Base-by-base conservation (phyloP, 805 yeast genomes). In the Candida caryicola region DNA sequence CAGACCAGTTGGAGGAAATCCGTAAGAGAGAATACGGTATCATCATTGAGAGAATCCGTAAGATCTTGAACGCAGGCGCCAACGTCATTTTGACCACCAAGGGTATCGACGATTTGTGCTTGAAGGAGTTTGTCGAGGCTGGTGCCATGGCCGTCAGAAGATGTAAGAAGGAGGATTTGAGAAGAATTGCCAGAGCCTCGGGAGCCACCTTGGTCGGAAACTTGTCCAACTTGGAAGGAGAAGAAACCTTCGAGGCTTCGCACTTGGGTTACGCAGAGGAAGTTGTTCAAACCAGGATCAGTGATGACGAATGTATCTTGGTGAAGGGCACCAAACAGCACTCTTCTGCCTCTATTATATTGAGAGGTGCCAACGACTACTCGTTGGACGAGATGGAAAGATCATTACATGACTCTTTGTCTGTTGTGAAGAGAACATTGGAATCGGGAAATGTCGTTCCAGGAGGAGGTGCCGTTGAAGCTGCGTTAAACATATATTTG, bases 381-480 rank as follows among this genome's bases (percentile, higher is more conserved):
- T 82, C 95, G 29, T 75, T 93, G 50, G 99, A 93, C 66, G 99
- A 93, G 71, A 91, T 95, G 98, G 96, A 93, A 69, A 80, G 99
- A 65, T 89, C 98, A 0, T 64, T 95, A 44, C 97, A 88, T 57
- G 99, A 93, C 61, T 86, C 98, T 2, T 73, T 93, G 47, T 81
- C 88, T 31, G 99, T 93, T 26, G 96, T 93, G 26, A 93, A 93
- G 71, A 81, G 99, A 60, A 89, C 98, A 9, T 75, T 95, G 50
- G 99, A 93, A 65, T 81, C 91, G 55, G 98, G 97, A 15, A 68
- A 77, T 49, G 90, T 95, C 41, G 99, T 93, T 4, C 98, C 99
- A 30, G 99, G 99, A 45, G 99, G 99, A 49, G 99, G 99, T 44
- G 95, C 95, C n/a, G 99, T 93, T 25, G 99, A 93, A 68, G 76